phyloP scores from a whole-genome alignment of 208 protist species.

The Trypanosoma brucei region DNA sequence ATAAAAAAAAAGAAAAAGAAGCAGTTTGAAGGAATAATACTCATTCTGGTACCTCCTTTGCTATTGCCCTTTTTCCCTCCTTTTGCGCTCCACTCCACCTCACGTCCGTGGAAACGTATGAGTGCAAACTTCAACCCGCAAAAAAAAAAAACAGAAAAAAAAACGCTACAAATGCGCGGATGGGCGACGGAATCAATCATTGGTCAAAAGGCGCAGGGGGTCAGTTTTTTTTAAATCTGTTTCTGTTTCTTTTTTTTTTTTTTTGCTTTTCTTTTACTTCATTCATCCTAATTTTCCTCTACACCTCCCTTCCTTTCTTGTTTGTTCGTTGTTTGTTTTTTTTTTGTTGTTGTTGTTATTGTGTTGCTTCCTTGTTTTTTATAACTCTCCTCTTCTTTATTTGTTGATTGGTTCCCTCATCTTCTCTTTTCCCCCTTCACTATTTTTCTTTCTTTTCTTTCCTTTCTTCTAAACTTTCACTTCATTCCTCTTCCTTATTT shows the following conservation, averaged over 20 bases:
- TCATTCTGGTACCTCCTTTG: too few species aligned
- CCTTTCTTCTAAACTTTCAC: background rate
- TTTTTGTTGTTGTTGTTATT: background rate
- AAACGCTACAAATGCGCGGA: too few species aligned
- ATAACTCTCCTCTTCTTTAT: background rate
- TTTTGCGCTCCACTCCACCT: too few species aligned
- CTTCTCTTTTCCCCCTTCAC: constrained; percentile 4
- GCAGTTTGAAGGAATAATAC: too few species aligned
- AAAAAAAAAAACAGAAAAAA: too few species aligned
- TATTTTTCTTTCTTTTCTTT: constrained; percentile 1
- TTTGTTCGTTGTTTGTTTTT: background rate
- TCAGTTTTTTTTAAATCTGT: background rate
- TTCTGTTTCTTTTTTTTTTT: background rate
- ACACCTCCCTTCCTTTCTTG: background rate
- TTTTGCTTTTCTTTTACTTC: background rate
- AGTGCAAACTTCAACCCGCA: too few species aligned
- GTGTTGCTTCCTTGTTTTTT: background rate
- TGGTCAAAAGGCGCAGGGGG: too few species aligned
- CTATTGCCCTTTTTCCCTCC: too few species aligned
- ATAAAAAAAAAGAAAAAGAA: too few species aligned
- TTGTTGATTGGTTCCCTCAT: background rate
- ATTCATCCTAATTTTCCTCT: constrained; percentile 2
- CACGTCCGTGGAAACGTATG: too few species aligned
- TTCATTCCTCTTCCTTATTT: background rate
- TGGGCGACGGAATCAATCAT: too few species aligned